phyloP scores from a whole-genome alignment of 768 basidiomycete genomes.

The Mycena alexandri region DNA sequence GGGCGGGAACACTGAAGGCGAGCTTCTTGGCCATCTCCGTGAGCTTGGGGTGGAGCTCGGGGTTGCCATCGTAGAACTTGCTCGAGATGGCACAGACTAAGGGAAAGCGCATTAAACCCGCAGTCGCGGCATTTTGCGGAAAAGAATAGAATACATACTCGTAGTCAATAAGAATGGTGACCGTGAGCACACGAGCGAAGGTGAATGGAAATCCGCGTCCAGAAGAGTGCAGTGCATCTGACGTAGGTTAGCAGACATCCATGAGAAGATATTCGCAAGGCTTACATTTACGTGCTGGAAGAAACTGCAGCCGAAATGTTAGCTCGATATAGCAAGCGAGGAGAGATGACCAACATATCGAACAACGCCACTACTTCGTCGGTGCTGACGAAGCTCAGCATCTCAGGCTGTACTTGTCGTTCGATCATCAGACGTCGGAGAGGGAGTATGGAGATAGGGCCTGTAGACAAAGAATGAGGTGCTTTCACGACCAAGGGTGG shows the following conservation, averaged over 20 bases:
- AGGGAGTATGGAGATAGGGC: constrained; percentile 90
- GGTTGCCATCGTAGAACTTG: constrained; percentile 86
- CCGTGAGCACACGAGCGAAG: constrained; percentile 91
- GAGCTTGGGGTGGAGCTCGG: constrained; percentile 84
- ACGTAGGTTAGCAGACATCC: constrained; percentile 31
- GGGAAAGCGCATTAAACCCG: constrained; percentile 12
- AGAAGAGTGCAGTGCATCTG: constrained; percentile 87
- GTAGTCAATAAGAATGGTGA: constrained; percentile 96
- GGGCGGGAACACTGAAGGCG: constrained; percentile 87
- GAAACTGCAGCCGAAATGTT: constrained; percentile 59
- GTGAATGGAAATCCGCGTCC: constrained; percentile 92
- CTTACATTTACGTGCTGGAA: constrained; percentile 83
- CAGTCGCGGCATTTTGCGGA: constrained; percentile 24
- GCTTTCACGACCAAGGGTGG: neutral
- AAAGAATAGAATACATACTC: constrained; percentile 60
- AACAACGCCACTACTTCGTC: constrained; percentile 95
- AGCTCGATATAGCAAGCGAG: constrained; percentile 27
- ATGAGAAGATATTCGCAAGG: constrained; percentile 9
- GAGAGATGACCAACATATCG: constrained; percentile 74
- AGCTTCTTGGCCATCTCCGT: constrained; percentile 88
- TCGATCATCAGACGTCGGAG: constrained; percentile 88
- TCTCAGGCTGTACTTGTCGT: constrained; percentile 92
- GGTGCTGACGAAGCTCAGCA: constrained; percentile 87
- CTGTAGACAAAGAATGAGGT: constrained; percentile 51
- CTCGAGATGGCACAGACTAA: constrained; percentile 95